A percentile compares a stretch with the other conserved stretches of the same genome.
phyloP scores from a whole-genome alignment of 1,139 yeast genomes.

The Candida pseudoviswanathii region DNA sequence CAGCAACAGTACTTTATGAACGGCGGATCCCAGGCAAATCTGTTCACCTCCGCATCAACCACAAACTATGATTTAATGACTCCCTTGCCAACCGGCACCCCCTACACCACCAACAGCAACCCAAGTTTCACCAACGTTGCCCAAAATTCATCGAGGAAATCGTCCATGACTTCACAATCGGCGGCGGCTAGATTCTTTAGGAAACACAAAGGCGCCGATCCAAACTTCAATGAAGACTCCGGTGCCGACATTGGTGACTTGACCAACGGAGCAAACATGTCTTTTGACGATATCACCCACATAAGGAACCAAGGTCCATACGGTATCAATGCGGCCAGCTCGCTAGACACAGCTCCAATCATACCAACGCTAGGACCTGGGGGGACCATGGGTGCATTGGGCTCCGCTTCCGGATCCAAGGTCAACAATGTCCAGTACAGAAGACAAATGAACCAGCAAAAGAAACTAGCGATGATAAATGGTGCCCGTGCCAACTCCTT shows the following conservation, averaged over 20 bases:
- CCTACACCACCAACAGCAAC: conserved; percentile 9
- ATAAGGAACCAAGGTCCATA: conserved; percentile 66
- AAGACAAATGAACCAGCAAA: conserved; percentile 67
- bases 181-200: conserved; percentile 43
- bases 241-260: conserved; percentile 50
- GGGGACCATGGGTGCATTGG: conserved; percentile 9
- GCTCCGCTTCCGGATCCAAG: conserved; percentile 18
- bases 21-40: conserved; percentile 12
- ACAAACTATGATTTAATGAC: conserved; percentile 20
- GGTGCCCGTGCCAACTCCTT: conserved; percentile 51
- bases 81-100: conserved; percentile 14
- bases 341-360: conserved; percentile 66
- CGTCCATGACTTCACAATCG: conserved; percentile 48
- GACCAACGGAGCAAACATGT: conserved; percentile 44
- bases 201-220: conserved; percentile 35
- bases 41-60: conserved; percentile 14
- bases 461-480: conserved; percentile 55
- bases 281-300: conserved; percentile 66
- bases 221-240: conserved; percentile 51
- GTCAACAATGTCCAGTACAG: conserved; percentile 61
- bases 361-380: conserved; percentile 60
- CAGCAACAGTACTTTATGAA: conserved; percentile 13
- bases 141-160: conserved; percentile 29
- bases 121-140: conserved; percentile 5
- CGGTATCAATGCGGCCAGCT: conserved; percentile 42